Conservation (phyloP, 768 basidiomycete species). For the Phanerodontia chrysosporium region DNA sequence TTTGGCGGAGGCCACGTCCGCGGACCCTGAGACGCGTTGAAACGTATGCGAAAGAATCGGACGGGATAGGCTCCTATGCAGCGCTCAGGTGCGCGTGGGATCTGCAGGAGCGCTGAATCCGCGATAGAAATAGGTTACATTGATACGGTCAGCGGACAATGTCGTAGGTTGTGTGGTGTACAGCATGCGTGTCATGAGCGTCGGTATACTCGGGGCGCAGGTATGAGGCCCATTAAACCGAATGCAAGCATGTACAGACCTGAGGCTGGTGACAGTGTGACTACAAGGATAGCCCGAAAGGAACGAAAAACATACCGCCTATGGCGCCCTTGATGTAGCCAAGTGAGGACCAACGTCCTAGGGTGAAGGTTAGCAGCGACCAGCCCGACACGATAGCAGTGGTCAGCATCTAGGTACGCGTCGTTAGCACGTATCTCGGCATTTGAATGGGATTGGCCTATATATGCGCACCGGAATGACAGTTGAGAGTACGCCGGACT, state of each 20-base stretch:
- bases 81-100: too few species aligned
- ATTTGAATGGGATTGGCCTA: too few species aligned
- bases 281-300: not conserved
- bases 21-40: too few species aligned
- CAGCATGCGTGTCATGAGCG: slow-evolving; percentile 14
- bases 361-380: slow-evolving; percentile 54
- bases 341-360: slow-evolving; percentile 63
- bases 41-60: too few species aligned
- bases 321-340: slow-evolving; percentile 62
- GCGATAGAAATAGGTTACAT: not conserved
- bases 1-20: too few species aligned
- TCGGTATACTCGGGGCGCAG: slow-evolving; percentile 54
- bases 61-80: too few species aligned
- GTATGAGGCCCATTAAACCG: slow-evolving; percentile 71
- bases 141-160: not conserved
- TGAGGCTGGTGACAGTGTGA: slow-evolving; percentile 41
- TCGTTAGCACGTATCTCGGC: not conserved
- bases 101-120: not conserved
- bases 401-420: slow-evolving; percentile 43
- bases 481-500: slow-evolving; percentile 62
- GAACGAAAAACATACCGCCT: slow-evolving; percentile 49
- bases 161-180: not conserved
- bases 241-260: slow-evolving; percentile 67
- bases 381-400: slow-evolving; percentile 67
- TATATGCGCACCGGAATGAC: slow-evolving; percentile 54